phyloP scores from a whole-genome alignment of 2,329 filamentous ascomycete genomes.

The Fusarium domesticum region DNA sequence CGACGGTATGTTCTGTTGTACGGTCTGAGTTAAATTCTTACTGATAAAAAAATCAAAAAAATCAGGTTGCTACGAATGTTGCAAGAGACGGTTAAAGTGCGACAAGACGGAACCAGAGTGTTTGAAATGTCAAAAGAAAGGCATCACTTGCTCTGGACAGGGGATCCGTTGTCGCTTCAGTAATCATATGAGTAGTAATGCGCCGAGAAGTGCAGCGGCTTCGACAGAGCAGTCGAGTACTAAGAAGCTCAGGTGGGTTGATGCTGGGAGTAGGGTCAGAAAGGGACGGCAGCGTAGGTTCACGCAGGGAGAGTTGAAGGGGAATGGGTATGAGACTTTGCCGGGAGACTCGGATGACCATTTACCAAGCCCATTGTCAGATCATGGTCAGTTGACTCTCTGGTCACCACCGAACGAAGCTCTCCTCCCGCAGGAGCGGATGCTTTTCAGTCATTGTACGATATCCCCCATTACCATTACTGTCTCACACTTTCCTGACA shows the following conservation, averaged over 20 bases:
- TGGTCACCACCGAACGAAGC: slow-evolving; percentile 26
- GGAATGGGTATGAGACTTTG: no score
- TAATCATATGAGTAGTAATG: not conserved
- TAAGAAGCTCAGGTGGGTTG: slow-evolving; percentile 19
- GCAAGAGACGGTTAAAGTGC: not conserved
- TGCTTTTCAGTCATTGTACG: slow-evolving; percentile 37
- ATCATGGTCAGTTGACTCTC: slow-evolving; percentile 4
- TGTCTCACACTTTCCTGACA: not conserved
- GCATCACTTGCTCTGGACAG: not conserved
- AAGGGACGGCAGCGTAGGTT: slow-evolving; percentile 7
- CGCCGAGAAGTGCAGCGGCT: not conserved
- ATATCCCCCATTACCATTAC: fast-evolving
- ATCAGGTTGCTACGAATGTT: not conserved
- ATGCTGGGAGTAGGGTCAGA: slow-evolving; percentile 4
- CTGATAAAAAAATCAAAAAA: not conserved
- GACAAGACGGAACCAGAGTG: not conserved
- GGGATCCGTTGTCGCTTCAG: not conserved
- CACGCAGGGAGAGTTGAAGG: not conserved
- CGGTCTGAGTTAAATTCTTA: not conserved
- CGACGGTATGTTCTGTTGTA: not conserved
- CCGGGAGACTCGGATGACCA: no score
- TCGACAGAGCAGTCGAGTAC: not conserved
- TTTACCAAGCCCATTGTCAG: not conserved
- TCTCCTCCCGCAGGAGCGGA: slow-evolving; percentile 30
- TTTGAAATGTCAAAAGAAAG: not conserved